Evolutionary conservation across 208 protist genomes (phyloP).

Genomic region (Leptomonas pyrrhocoris): DNA sequence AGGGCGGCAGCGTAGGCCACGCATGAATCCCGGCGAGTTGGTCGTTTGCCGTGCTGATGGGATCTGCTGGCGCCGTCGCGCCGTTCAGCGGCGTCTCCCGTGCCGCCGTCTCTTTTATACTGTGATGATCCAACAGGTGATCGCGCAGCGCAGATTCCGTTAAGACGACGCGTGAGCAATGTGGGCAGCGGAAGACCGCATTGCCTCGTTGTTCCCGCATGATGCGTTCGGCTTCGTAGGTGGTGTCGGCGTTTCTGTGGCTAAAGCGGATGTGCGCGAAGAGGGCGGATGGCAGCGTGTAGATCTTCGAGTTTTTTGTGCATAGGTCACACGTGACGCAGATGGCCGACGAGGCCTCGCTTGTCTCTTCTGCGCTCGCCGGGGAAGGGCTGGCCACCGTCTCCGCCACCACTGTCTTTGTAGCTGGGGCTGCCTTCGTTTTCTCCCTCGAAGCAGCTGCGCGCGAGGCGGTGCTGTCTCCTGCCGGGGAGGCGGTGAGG

Average conservation of each 20-base stretch:
- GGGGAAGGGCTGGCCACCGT: neutral
- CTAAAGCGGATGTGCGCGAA: constrained; percentile 88
- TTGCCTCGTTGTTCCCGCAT: constrained; percentile 40
- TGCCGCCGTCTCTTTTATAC: neutral
- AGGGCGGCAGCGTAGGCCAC: constrained; percentile 7
- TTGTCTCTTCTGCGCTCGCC: neutral
- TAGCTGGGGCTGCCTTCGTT: neutral
- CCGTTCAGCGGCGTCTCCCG: neutral
- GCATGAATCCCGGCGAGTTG: neutral
- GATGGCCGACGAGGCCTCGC: constrained; percentile 21
- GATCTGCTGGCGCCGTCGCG: neutral
- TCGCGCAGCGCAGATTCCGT: constrained; percentile 32
- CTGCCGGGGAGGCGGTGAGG: neutral
- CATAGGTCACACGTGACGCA: constrained; percentile 76
- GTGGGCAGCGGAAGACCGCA: constrained; percentile 41
- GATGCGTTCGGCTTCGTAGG: constrained; percentile 76
- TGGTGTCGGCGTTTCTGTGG: constrained; percentile 76
- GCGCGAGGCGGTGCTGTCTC: neutral
- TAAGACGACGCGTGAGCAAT: constrained; percentile 53
- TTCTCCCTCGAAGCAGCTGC: neutral
- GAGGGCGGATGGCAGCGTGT: constrained; percentile 76
- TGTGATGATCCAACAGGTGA: constrained; percentile 61
- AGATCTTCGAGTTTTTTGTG: constrained; percentile 41
- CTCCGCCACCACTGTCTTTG: neutral
- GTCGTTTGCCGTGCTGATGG: too few species aligned